Conservation (phyloP, 2,329 filamentous ascomycete genomes). For the Monosporascus sp. region DNA sequence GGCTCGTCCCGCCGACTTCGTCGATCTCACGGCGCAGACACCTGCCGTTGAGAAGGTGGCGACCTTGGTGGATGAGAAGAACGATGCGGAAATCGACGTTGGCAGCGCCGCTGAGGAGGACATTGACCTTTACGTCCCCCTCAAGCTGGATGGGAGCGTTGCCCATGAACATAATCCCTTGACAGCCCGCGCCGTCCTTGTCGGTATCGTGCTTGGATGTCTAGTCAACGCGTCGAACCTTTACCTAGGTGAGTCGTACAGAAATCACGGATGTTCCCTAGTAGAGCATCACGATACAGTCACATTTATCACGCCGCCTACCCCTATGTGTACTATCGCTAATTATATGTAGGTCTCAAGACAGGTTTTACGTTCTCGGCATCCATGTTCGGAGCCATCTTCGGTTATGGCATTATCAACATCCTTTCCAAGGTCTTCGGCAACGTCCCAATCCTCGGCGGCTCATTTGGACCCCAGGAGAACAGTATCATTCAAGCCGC, state of each 20-base stretch:
- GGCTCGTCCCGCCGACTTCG: slow-evolving; percentile 14
- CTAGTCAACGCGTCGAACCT: slow-evolving; percentile 54
- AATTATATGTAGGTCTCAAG: slow-evolving; percentile 32
- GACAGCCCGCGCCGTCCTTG: slow-evolving; percentile 45
- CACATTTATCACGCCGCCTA: slow-evolving; percentile 4
- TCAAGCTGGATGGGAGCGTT: slow-evolving; percentile 29
- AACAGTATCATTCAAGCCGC: slow-evolving; percentile 52
- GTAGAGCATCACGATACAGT: no score
- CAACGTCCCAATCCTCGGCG: slow-evolving; percentile 46
- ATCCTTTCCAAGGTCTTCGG: slow-evolving; percentile 34
- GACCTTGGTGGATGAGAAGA: slow-evolving; percentile 5
- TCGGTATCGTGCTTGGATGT: slow-evolving; percentile 47
- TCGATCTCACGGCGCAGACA: slow-evolving; percentile 10
- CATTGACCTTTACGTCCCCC: slow-evolving; percentile 34
- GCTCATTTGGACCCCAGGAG: slow-evolving; percentile 50
- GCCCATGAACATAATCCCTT: slow-evolving; percentile 35
- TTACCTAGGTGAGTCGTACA: slow-evolving; percentile 44
- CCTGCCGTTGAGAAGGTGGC: slow-evolving; percentile 11
- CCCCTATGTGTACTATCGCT: slow-evolving; percentile 3
- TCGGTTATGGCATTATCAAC: slow-evolving; percentile 51
- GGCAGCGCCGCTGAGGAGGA: slow-evolving; percentile 23
- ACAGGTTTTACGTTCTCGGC: slow-evolving; percentile 41
- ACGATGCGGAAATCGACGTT: slow-evolving; percentile 21
- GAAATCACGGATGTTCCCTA: no score
- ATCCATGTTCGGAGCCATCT: slow-evolving; percentile 43